phyloP scores from a whole-genome alignment of 148 eudicot species.

The Rhododendron ferrugineum region DNA sequence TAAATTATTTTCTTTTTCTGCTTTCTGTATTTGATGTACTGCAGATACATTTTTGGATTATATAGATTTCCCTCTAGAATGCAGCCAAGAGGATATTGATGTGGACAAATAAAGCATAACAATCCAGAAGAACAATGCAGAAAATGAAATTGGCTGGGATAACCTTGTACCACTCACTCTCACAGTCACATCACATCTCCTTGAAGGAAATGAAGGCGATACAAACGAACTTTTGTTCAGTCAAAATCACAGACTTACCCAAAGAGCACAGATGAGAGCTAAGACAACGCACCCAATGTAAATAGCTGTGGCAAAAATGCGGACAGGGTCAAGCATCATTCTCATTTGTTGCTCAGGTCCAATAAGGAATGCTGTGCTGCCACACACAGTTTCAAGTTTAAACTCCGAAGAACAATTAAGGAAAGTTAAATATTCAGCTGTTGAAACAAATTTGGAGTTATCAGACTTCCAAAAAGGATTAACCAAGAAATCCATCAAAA shows the following conservation, averaged over 20 bases:
- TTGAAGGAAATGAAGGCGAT: background rate
- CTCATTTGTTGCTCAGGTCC: slow-evolving; percentile 74
- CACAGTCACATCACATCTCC: no score
- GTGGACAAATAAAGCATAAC: background rate
- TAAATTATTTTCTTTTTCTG: background rate
- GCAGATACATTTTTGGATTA: background rate
- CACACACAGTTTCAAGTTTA: slow-evolving; percentile 29
- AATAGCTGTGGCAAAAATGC: slow-evolving; percentile 71
- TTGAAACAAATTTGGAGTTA: background rate
- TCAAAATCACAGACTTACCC: slow-evolving; percentile 45
- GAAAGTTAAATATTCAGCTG: background rate
- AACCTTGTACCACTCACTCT: background rate
- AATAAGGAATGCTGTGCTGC: slow-evolving; percentile 90
- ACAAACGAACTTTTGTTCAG: background rate
- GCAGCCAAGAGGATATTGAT: background rate
- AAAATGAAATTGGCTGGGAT: background rate
- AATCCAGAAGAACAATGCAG: background rate
- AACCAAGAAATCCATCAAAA: background rate
- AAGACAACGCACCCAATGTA: slow-evolving; percentile 68
- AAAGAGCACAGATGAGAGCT: slow-evolving; percentile 72
- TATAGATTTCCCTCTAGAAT: background rate
- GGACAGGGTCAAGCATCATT: slow-evolving; percentile 92
- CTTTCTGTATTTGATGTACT: background rate
- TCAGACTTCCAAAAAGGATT: background rate
- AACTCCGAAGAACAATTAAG: background rate